phyloP scores from a whole-genome alignment of 306 rosid species.

The Vigna mungo region DNA sequence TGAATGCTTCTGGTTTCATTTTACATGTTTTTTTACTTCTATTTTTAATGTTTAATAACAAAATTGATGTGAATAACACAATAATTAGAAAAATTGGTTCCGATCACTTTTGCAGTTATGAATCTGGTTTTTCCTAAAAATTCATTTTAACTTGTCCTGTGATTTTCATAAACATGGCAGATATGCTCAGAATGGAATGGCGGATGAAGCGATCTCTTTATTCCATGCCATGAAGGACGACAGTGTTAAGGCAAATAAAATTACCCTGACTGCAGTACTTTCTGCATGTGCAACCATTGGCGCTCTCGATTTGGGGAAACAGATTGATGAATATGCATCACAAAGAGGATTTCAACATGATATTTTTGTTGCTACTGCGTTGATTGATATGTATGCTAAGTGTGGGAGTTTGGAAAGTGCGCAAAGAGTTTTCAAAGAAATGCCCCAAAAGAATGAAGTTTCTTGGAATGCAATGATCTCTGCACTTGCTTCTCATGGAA shows the following conservation, averaged over 20 bases:
- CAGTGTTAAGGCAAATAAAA: slow-evolving; percentile 65
- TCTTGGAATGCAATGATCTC: slow-evolving; percentile 98
- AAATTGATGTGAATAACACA: background rate
- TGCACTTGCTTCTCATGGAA: slow-evolving; percentile 93
- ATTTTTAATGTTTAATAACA: background rate
- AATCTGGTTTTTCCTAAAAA: background rate
- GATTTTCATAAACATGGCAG: slow-evolving; percentile 54
- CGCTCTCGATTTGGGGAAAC: slow-evolving; percentile 80
- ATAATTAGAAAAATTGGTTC: background rate
- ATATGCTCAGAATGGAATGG: slow-evolving; percentile 93
- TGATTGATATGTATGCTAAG: slow-evolving; percentile 93
- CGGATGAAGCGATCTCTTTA: slow-evolving; percentile 75
- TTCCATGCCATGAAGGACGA: slow-evolving; percentile 71
- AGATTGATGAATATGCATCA: slow-evolving; percentile 68
- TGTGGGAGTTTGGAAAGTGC: slow-evolving; percentile 90
- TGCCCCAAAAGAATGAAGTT: slow-evolving; percentile 85
- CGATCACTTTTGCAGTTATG: background rate
- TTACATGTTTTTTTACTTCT: background rate
- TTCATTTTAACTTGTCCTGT: background rate
- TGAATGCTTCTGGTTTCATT: background rate
- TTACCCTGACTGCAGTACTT: slow-evolving; percentile 71
- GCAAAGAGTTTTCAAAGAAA: slow-evolving; percentile 65
- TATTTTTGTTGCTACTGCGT: slow-evolving; percentile 77
- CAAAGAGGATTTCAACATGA: slow-evolving; percentile 70
- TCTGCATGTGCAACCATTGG: slow-evolving; percentile 86